Conservation (phyloP, 495 filamentous ascomycete genomes). For the Neurospora intermedia region DNA sequence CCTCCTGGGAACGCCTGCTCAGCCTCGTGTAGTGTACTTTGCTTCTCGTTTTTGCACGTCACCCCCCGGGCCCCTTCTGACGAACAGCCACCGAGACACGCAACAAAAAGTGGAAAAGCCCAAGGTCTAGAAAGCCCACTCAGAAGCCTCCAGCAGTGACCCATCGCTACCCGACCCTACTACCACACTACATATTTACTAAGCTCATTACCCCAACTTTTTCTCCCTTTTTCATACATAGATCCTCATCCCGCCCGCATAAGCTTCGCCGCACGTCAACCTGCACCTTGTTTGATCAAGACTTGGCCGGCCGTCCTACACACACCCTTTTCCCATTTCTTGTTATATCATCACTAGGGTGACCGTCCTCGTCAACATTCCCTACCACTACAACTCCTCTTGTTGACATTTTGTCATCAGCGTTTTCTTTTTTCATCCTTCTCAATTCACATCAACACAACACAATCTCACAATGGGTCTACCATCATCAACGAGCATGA, state of each 20-base stretch:
- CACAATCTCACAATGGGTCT: slow-evolving; percentile 23
- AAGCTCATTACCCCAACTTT: slow-evolving; percentile 9
- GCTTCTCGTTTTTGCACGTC: slow-evolving; percentile 14
- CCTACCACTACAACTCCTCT: not conserved
- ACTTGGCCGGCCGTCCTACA: not conserved
- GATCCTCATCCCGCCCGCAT: slow-evolving; percentile 2
- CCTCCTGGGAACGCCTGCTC: slow-evolving; percentile 24
- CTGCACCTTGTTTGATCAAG: slow-evolving; percentile 12
- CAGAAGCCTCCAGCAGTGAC: slow-evolving; percentile 13
- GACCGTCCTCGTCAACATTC: slow-evolving; percentile 7
- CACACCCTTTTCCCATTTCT: slow-evolving; percentile 4
- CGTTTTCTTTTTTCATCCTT: not conserved
- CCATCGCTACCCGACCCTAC: slow-evolving; percentile 7
- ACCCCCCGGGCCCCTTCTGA: slow-evolving; percentile 9
- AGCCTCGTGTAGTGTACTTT: slow-evolving; percentile 21
- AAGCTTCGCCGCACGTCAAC: slow-evolving; percentile 17
- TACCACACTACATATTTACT: not conserved
- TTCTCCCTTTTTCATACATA: not conserved
- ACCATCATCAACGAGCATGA: slow-evolving; percentile 20
- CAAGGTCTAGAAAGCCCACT: slow-evolving; percentile 11
- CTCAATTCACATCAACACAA: slow-evolving; percentile 6
- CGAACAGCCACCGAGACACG: slow-evolving; percentile 25
- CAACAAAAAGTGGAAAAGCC: slow-evolving; percentile 9
- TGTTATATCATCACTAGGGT: slow-evolving; percentile 8
- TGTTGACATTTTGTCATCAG: slow-evolving; percentile 12